Evolutionary conservation across 768 basidiomycete species (phyloP).

Genomic region (Lactarius tabidus): DNA sequence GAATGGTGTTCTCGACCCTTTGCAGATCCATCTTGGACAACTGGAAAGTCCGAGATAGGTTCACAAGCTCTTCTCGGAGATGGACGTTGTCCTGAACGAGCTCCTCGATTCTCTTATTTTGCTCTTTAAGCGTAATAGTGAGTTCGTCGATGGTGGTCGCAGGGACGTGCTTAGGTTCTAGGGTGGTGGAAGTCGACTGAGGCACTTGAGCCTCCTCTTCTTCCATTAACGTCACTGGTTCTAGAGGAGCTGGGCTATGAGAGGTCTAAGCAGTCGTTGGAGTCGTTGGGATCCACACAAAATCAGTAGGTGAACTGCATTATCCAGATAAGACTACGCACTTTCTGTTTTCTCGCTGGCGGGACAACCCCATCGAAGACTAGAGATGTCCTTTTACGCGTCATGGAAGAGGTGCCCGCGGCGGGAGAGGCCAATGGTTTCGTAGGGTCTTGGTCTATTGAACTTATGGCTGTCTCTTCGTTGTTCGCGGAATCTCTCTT

Average conservation of each 20-base stretch:
- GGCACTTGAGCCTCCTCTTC: not conserved
- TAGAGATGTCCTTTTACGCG: conserved; percentile 10
- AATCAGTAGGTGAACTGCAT: not conserved
- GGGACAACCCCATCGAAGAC: conserved; percentile 8
- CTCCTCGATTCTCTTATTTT: conserved; percentile 6
- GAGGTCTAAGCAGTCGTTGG: not conserved
- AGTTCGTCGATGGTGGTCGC: not conserved
- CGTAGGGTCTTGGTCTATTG: not conserved
- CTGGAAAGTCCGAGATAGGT: conserved; percentile 6
- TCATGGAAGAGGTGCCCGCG: not conserved
- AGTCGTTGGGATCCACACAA: not conserved
- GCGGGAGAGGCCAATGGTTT: not conserved
- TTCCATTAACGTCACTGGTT: not conserved
- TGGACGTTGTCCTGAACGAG: not conserved
- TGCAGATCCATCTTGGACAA: conserved; percentile 12
- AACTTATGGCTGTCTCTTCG: not conserved
- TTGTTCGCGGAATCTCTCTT: not conserved
- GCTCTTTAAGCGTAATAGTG: not conserved
- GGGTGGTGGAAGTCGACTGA: not conserved
- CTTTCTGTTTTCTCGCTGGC: conserved; percentile 18
- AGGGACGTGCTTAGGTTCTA: not conserved
- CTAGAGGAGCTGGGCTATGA: not conserved
- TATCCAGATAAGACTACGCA: not conserved
- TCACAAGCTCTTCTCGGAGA: conserved; percentile 7
- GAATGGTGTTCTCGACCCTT: conserved; percentile 9